Evolutionary conservation across 176 grass and related monocot genomes (phyloP).

Genomic region (Alloteropsis semialata): DNA sequence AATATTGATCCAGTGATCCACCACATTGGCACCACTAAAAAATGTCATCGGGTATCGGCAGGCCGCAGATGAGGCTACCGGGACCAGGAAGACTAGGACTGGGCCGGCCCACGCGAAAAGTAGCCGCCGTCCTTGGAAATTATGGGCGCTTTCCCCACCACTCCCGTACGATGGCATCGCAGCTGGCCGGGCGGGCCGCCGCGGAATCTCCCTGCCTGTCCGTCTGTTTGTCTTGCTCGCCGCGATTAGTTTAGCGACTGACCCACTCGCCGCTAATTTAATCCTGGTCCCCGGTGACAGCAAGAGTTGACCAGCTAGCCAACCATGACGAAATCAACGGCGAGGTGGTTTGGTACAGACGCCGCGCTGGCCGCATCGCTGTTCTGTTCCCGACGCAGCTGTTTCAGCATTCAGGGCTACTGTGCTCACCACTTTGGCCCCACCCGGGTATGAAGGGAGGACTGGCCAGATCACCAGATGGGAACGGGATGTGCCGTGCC

Average conservation of each 20-base stretch:
- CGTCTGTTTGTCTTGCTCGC: neutral
- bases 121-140: conserved; percentile 17
- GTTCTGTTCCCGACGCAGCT: neutral
- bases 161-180: conserved; percentile 8
- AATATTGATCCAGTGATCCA: neutral
- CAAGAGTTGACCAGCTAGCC: conserved; percentile 24
- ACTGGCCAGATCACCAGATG: no score
- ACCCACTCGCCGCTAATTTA: neutral
- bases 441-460: neutral
- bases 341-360: neutral
- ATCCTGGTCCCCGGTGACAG: neutral
- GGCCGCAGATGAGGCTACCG: neutral
- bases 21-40: neutral
- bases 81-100: neutral
- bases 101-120: neutral
- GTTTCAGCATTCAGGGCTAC: neutral
- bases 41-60: neutral
- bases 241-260: neutral
- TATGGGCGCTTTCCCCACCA: conserved; percentile 3
- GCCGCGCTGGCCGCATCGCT: neutral
- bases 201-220: neutral
- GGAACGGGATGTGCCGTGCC: neutral
- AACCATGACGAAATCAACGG: neutral
- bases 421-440: neutral
- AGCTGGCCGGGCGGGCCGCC: conserved; percentile 2